Base-by-base conservation (phyloP, 352 stramenopile genomes). In the Pythium grandisporangium region DNA sequence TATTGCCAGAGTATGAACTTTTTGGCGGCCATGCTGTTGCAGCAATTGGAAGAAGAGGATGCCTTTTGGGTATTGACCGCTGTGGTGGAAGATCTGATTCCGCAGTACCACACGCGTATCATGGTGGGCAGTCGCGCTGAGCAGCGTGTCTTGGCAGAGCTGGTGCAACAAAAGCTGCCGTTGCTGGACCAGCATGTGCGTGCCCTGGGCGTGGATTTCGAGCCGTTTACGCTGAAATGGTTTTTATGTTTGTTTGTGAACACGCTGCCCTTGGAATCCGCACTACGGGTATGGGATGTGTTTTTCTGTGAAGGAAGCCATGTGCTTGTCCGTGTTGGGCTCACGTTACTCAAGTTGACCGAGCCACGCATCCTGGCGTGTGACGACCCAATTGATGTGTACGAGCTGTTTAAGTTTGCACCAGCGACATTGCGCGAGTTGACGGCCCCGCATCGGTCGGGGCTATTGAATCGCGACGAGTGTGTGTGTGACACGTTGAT, bases 171-270 rank as follows among this genome's bases (percentile, higher is more conserved):
- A 44, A 92, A 94, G 53, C 65, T 96, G 14, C 85, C 85, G 8
- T 42, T 64, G 14, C 36, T 96, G 30, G 61, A 69, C 23, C 60
- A 57, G 23, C 82, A 93, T 47, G 61, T 96, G 32, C 63, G 87
- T 17, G 25, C 29, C 3, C 61, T 95, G 4, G 63, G 81, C 30
- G 77, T 95, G 5, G 77, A 94, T 42, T 70, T 96, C 43, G 76
- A 91, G 40, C 81, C 83, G 17, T 85, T 96, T 32, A 95, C 86
- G 29, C 76, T 94, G 44, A 95, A 96, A 53, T 96, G 86, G 87
- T 96, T 96, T 33, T 51, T 96, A 0, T 96, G 87, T 55, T 51
- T 95, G 3, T 96, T 96, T 59, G 58, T 96, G n/a, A 95, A 96
- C 51, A 93, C 84, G 20, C 54, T 96, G 14, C 80, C 81, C 13